Evolutionary conservation across 345 rosid genomes (phyloP).

Genomic region (Rhodamnia argentea): DNA sequence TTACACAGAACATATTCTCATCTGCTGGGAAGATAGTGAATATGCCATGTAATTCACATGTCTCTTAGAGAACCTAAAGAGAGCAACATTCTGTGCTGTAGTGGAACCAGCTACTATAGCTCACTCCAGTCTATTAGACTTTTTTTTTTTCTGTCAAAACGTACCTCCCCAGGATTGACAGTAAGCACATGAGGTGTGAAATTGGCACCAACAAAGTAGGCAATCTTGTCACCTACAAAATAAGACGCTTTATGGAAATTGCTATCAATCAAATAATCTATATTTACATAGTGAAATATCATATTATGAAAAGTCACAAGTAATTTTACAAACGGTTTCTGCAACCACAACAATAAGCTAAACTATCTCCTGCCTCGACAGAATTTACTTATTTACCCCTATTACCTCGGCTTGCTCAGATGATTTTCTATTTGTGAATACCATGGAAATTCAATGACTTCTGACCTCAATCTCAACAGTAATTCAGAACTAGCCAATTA

Average conservation of each 20-base stretch:
- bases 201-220: slow-evolving; percentile 56
- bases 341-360: not conserved
- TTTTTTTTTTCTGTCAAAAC: not conserved
- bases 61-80: not conserved
- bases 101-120: not conserved
- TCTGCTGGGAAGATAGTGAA: not conserved
- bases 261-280: not conserved
- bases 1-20: not conserved
- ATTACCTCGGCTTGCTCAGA: not conserved
- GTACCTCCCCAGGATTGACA: slow-evolving; percentile 92
- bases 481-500: not conserved
- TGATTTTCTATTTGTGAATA: not conserved
- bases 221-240: slow-evolving; percentile 42
- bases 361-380: not conserved
- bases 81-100: not conserved
- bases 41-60: not conserved
- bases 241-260: not conserved
- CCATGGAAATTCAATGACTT: not conserved
- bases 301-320: not conserved
- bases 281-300: not conserved
- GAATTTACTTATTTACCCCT: not conserved
- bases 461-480: not conserved
- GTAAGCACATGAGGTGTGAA: slow-evolving; percentile 83
- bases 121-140: not conserved
- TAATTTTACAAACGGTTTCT: not conserved